Evolutionary conservation across 768 basidiomycete species (phyloP), one percentile per base, ranked within the genome.

Genomic region (Leccinum longicurvipes): DNA sequence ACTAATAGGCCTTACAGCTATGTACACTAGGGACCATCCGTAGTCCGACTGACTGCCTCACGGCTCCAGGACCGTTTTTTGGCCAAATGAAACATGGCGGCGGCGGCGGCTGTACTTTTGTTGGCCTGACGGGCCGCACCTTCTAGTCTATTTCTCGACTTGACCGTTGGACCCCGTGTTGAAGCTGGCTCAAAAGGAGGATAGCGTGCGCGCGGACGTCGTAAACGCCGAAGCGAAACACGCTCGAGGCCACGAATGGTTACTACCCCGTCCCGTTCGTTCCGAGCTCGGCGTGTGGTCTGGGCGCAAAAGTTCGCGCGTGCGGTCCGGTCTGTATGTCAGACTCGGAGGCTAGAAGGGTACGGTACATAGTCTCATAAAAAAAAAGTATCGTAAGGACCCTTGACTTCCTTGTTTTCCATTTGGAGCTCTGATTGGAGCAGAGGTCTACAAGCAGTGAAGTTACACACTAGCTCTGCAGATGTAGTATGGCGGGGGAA

Each of bases 121-220:
- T 32, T 32, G 32, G 32, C 32, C 14, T 32, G 32, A 32, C 32
- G 32, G 31, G 31, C 5, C 14, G 31, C 31, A 32, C 31, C 32
- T 31, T 12, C 31, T 31, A 31, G 31, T 31, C 29, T 54, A 42
- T 50, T 34, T 56, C 25, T 53, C 54, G 49, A 52, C 55, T 8
- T 62, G 56, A 47, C 63, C 52, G 63, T 50, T 21, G 41, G 21
- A 47, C 29, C 36, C 31, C n/a, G n/a, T n/a, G n/a, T n/a, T n/a
- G n/a, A n/a, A n/a, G n/a, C n/a, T n/a, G n/a, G n/a, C n/a, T n/a
- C n/a, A 11, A 23, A 23, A 10, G 34, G 60, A 51, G 53, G 53
- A 63, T 64, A 63, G 58, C 60, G 53, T 60, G 63, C 63, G 53
- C 55, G 52, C 55, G 45, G 6, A 15, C 50, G 45, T 21, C 12